These are phyloP conservation scores for Coniella vitis DNA, from an alignment of 2,329 filamentous ascomycete species.

Conservation along the genomic window DNA sequence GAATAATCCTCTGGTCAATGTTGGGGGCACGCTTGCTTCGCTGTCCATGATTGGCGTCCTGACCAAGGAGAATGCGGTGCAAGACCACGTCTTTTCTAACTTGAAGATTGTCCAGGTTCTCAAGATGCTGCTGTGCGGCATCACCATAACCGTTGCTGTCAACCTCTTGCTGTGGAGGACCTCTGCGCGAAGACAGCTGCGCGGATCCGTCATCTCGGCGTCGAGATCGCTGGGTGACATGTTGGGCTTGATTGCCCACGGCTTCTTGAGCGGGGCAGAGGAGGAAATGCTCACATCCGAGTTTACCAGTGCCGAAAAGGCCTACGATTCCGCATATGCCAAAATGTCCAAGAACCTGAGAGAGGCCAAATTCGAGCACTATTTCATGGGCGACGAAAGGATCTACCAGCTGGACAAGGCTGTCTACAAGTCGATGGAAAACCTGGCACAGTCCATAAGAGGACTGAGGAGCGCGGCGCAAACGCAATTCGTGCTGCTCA, in stretches of 20 bases:
- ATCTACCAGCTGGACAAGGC: conserved; percentile 73
- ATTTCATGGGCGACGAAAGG: conserved; percentile 68
- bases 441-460: conserved; percentile 80
- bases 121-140: conserved; percentile 77
- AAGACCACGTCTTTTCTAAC: conserved; percentile 73
- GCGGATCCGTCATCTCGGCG: conserved; percentile 64
- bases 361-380: conserved; percentile 88
- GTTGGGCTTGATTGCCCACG: conserved; percentile 71
- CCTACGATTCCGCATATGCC: conserved; percentile 61
- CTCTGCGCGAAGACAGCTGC: conserved; percentile 67
- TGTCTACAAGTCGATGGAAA: conserved; percentile 78
- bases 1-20: conserved; percentile 73
- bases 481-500: conserved; percentile 79
- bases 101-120: conserved; percentile 76
- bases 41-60: conserved; percentile 84
- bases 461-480: conserved; percentile 83
- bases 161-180: conserved; percentile 74
- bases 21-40: conserved; percentile 77
- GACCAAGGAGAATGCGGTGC: conserved; percentile 85
- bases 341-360: conserved; percentile 69
- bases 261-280: conserved; percentile 78
- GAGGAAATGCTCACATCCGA: conserved; percentile 63
- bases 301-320: conserved; percentile 54
- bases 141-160: conserved; percentile 62
- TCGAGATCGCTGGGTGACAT: conserved; percentile 74